phyloP scores from a whole-genome alignment of 495 filamentous ascomycete species.

The Penicillium pulvis region DNA sequence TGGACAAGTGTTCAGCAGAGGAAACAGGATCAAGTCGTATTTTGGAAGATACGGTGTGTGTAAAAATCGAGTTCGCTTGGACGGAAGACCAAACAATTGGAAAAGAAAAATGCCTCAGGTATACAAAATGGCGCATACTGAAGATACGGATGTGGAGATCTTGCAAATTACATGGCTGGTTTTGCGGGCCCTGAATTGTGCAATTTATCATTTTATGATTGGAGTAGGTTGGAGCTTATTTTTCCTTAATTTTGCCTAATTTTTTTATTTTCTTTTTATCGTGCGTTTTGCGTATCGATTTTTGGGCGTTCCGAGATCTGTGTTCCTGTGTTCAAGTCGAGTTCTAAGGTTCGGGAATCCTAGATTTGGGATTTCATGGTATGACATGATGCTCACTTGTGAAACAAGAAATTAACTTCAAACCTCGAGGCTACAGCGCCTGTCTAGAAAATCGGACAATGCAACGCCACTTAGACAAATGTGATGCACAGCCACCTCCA shows the following conservation, averaged over 20 bases:
- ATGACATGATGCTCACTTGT: background rate
- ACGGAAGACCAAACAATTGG: conserved; percentile 18
- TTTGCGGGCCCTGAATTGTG: background rate
- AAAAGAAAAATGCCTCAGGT: conserved; percentile 33
- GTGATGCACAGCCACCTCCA: conserved; percentile 31
- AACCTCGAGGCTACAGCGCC: conserved; percentile 18
- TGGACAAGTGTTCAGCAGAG: background rate
- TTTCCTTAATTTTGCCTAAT: conserved; percentile 4
- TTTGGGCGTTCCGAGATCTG: too few species aligned
- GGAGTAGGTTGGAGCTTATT: conserved; percentile 26
- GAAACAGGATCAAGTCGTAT: background rate
- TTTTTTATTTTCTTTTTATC: background rate
- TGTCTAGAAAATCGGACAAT: conserved; percentile 18
- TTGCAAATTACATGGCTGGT: conserved; percentile 10
- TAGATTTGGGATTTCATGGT: background rate
- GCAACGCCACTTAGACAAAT: conserved; percentile 22
- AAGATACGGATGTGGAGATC: conserved; percentile 11
- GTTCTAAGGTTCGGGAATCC: background rate
- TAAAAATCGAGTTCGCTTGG: background rate
- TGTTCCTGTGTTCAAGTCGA: background rate
- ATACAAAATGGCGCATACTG: conserved; percentile 31
- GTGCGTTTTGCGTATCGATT: too few species aligned
- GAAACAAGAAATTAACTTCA: background rate
- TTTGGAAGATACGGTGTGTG: conserved; percentile 9
- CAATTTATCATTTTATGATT: conserved; percentile 10